Percentiles rank a stretch among this genome's conserved stretches.
These are phyloP conservation scores for Diutina rugosa DNA, from an alignment of 1,139 yeast species.

Conservation along the genomic window DNA sequence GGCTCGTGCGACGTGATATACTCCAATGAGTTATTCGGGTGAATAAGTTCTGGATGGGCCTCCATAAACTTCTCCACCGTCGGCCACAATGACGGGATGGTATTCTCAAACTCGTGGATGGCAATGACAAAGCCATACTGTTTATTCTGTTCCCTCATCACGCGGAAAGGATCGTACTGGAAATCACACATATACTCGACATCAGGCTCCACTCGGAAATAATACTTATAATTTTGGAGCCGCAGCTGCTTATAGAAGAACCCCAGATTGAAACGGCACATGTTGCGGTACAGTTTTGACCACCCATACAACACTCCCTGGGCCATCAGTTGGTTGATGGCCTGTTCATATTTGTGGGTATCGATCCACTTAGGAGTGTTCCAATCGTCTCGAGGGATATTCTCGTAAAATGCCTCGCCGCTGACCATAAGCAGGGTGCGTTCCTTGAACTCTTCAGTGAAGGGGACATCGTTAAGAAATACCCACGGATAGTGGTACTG, in stretches of 20 bases:
- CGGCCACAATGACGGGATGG: slow-evolving; percentile 65
- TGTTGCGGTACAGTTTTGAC: slow-evolving; percentile 26
- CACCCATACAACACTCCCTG: slow-evolving; percentile 26
- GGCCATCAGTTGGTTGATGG: slow-evolving; percentile 13
- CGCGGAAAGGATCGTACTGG: slow-evolving; percentile 31
- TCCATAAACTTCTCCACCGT: slow-evolving; percentile 55
- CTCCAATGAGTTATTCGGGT: slow-evolving; percentile 53
- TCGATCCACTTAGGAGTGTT: slow-evolving; percentile 27
- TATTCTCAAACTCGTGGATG: slow-evolving; percentile 32
- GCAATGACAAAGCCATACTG: slow-evolving; percentile 32
- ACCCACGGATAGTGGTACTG: slow-evolving; percentile 36
- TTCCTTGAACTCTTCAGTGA: slow-evolving; percentile 26
- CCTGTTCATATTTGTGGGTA: slow-evolving; percentile 13
- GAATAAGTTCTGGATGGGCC: slow-evolving; percentile 47
- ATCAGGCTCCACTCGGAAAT: slow-evolving; percentile 34
- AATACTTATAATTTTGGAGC: slow-evolving; percentile 28
- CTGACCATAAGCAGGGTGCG: slow-evolving; percentile 76
- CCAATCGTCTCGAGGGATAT: slow-evolving; percentile 32
- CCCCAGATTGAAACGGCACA: slow-evolving; percentile 39
- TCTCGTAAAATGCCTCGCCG: slow-evolving; percentile 45
- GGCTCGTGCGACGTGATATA: slow-evolving; percentile 22
- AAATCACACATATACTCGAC: slow-evolving; percentile 37
- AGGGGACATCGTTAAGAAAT: slow-evolving; percentile 31
- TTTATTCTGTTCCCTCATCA: slow-evolving; percentile 21
- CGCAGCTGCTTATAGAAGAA: slow-evolving; percentile 28